Conservation (phyloP, 257 asterid genomes). For the Nicotiana noctiflora region DNA sequence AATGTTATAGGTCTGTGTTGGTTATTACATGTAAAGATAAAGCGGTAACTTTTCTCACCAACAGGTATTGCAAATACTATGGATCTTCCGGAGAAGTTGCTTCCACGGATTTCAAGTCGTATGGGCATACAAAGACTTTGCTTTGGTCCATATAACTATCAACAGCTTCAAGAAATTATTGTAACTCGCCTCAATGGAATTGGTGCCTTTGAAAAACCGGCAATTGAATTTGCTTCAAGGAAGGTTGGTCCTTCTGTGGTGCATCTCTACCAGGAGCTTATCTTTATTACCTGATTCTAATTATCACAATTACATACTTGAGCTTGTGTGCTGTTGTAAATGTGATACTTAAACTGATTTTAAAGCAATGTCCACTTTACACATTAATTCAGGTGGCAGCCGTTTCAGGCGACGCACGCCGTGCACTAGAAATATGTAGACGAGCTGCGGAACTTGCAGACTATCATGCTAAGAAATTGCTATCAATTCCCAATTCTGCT, state of each 20-base stretch:
- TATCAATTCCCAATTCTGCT: conserved; percentile 32
- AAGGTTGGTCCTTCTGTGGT: conserved; percentile 45
- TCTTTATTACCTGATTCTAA: neutral
- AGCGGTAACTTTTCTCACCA: neutral
- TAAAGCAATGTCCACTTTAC: neutral
- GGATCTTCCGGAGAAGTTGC: conserved; percentile 99
- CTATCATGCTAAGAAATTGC: conserved; percentile 44
- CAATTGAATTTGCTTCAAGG: conserved; percentile 93
- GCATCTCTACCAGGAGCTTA: conserved; percentile 5
- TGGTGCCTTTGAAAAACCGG: conserved; percentile 75
- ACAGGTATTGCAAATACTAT: conserved; percentile 98
- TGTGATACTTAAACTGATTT: neutral
- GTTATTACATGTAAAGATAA: neutral
- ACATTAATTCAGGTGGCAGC: conserved; percentile 74
- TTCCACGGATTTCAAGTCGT: conserved; percentile 96
- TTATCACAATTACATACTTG: neutral
- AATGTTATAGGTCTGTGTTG: neutral
- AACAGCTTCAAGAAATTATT: conserved; percentile 91
- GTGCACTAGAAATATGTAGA: conserved; percentile 93
- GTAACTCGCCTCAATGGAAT: conserved; percentile 79
- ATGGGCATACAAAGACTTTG: conserved; percentile 99
- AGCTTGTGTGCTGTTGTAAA: neutral
- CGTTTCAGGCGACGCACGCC: conserved; percentile 98
- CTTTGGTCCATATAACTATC: conserved; percentile 86
- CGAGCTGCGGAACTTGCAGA: conserved; percentile 96